Evolutionary conservation across 768 basidiomycete genomes (phyloP), one percentile per base, ranked within the genome.

Genomic region (Rossbeevera mucosa): DNA sequence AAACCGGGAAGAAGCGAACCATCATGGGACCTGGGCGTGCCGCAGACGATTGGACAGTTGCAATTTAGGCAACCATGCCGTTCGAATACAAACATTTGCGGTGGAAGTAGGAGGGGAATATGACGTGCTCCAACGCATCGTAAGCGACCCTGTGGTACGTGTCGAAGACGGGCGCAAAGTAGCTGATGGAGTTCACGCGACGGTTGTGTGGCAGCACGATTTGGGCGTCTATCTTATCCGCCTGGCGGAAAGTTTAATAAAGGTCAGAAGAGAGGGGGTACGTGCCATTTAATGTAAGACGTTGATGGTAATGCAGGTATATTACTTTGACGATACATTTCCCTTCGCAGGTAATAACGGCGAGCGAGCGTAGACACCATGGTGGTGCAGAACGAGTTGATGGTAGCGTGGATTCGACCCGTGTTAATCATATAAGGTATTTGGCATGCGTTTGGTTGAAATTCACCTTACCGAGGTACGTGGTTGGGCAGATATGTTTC

Each of bases 11-110:
- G 70, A 81, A 86, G 68, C 88, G 86, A 9, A 85, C 78, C 58
- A 91, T 68, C n/a, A n/a, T n/a, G n/a, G 3, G 87, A 89, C 9
- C 88, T 87, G n/a, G 88, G 86, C 5, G 88, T 90, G 61, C 88
- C 87, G 56, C 88, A 90, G 28, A 88, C 79, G 50, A 88, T 78
- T 20, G 85, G 80, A 63, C 88, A 91, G 61, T 89, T 81, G 30
- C 87, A 86, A 58, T 89, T 86, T 8, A 88, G 88, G 59, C 88
- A 90, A 21, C 88, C 51, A 74, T 68, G 38, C 80, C 80, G 41
- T 78, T 71, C 21, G 72, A 58, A 44, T 61, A 61, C 62, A 78
- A 77, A 60, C 88, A 89, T 68, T 86, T 90, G 51, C 88, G 88
- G 56, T 90, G 88, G 65, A 91, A 91, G 68, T 71, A 80, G n/a